These are phyloP conservation scores for Luffa acutangula DNA, from an alignment of 306 rosid species.

Conservation along the genomic window DNA sequence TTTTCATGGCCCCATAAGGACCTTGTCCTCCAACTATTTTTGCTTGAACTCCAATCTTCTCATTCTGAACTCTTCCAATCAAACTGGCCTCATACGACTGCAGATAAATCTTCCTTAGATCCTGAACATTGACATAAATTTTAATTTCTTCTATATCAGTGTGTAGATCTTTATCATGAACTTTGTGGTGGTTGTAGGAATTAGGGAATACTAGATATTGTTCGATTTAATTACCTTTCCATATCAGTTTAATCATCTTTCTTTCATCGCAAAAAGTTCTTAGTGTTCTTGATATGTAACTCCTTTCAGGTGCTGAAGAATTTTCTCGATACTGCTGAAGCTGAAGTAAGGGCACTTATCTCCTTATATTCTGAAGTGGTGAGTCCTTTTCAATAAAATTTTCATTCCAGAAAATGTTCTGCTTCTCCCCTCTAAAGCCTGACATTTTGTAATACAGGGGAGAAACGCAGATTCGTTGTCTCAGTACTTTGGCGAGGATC, in stretches of 20 bases:
- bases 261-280: neutral
- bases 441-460: slow-evolving; percentile 52
- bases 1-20: neutral
- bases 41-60: neutral
- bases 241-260: neutral
- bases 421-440: slow-evolving; percentile 10
- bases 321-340: slow-evolving; percentile 89
- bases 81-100: neutral
- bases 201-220: neutral
- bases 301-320: slow-evolving; percentile 68
- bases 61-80: neutral
- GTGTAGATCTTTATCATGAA: neutral
- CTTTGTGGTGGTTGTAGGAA: neutral
- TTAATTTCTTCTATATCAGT: neutral
- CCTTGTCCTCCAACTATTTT: neutral
- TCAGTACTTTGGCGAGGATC: slow-evolving; percentile 98
- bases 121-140: neutral
- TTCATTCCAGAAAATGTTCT: slow-evolving; percentile 8
- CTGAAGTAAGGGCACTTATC: slow-evolving; percentile 87
- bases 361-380: slow-evolving; percentile 98
- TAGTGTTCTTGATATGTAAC: slow-evolving; percentile 4
- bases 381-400: slow-evolving; percentile 20
- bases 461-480: slow-evolving; percentile 95
- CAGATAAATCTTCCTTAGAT: neutral
- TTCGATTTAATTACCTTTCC: neutral